A percentile compares a stretch with the other conserved stretches of the same genome.
Conservation (phyloP, 1,284 basidiomycete genomes). For the Macrocystidia cucumis region DNA sequence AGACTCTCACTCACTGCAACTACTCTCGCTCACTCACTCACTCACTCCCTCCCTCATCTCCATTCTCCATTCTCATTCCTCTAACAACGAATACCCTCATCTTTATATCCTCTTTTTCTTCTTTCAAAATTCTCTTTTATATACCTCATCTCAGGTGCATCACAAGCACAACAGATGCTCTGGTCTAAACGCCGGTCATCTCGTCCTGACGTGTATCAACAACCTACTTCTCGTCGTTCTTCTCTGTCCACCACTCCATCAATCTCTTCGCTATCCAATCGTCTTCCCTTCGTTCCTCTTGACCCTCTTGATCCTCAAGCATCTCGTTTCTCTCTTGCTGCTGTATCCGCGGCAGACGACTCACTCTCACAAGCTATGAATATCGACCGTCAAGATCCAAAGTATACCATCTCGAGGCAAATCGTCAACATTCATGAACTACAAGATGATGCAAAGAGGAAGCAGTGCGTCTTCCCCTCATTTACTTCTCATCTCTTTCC, state of each 20-base stretch:
- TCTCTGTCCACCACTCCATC: conserved; percentile 5
- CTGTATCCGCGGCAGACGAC: too few species aligned
- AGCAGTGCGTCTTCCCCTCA: neutral
- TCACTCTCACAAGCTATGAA: conserved; percentile 6
- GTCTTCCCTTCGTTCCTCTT: conserved; percentile 15
- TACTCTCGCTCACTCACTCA: too few species aligned
- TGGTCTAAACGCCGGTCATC: conserved; percentile 14
- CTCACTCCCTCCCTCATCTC: too few species aligned
- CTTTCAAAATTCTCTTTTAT: too few species aligned
- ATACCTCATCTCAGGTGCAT: too few species aligned
- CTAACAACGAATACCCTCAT: too few species aligned
- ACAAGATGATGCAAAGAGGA: conserved; percentile 5
- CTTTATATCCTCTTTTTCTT: neutral
- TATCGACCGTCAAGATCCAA: conserved; percentile 7
- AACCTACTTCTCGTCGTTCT: conserved; percentile 6
- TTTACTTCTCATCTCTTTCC: conserved; percentile 4
- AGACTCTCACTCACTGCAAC: too few species aligned
- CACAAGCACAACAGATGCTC: conserved; percentile 10
- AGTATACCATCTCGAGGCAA: conserved; percentile 7
- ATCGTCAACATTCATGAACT: conserved; percentile 5
- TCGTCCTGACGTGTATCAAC: conserved; percentile 13
- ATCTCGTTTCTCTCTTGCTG: conserved; percentile 10
- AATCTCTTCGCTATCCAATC: conserved; percentile 11
- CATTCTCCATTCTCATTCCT: too few species aligned
- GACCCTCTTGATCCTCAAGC: conserved; percentile 12